Percentiles rank a stretch among this genome's conserved stretches.
These are phyloP conservation scores for Boechera retrofracta DNA, from an alignment of 345 rosid species.

Conservation along the genomic window DNA sequence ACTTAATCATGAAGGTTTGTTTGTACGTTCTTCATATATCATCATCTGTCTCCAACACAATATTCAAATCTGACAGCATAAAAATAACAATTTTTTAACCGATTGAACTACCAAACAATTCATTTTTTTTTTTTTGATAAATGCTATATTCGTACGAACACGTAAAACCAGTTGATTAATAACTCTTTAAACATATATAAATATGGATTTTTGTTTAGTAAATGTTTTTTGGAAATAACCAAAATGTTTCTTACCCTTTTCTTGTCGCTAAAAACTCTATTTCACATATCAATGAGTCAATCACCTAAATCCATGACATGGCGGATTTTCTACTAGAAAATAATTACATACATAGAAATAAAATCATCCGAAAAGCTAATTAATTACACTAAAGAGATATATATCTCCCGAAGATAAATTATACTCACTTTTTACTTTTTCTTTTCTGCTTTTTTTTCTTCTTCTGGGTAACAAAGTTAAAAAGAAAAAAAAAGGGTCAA, in stretches of 20 bases:
- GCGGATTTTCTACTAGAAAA: conserved; percentile 14
- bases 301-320: conserved; percentile 34
- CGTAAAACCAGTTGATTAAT: background rate
- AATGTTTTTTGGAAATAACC: background rate
- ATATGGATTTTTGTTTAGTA: background rate
- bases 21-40: background rate
- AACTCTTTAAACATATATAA: background rate
- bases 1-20: conserved; percentile 3
- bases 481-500: conserved; percentile 29
- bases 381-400: background rate
- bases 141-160: background rate
- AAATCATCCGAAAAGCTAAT: conserved; percentile 1
- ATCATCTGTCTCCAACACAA: background rate
- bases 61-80: background rate
- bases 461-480: background rate
- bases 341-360: conserved; percentile 11
- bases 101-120: background rate
- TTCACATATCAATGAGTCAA: conserved; percentile 29
- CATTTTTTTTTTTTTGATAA: background rate
- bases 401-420: background rate
- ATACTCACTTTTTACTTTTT: background rate
- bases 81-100: background rate
- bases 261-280: background rate
- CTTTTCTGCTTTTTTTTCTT: conserved; percentile 1
- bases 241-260: background rate